A percentile compares a stretch with the other conserved stretches of the same genome.
Conservation (phyloP, 208 protist species). For the Balamuthia mandrillaris region DNA sequence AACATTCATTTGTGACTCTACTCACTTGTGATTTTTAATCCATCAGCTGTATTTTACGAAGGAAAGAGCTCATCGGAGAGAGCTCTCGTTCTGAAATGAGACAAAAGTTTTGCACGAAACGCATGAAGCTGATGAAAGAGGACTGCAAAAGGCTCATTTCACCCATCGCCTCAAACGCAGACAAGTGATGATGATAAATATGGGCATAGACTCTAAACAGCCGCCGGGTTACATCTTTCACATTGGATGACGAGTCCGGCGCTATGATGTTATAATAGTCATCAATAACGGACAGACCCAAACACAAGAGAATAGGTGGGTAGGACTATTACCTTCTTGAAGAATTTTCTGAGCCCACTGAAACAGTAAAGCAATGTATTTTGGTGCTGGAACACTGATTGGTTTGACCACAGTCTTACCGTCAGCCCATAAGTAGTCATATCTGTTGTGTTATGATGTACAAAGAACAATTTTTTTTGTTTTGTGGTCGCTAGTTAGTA, state of each 20-base stretch:
- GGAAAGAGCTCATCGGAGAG: neutral
- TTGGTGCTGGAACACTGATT: neutral
- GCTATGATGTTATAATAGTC: neutral
- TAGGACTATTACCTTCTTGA: neutral
- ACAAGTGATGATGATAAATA: neutral
- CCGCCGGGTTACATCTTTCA: neutral
- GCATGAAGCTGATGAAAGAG: neutral
- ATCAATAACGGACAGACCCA: neutral
- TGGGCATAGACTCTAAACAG: conserved; percentile 16
- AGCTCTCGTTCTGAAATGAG: conserved; percentile 4
- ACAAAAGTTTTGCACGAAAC: neutral
- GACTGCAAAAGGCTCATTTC: conserved; percentile 12
- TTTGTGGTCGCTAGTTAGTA: too few relatives aligned
- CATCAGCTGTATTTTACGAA: neutral
- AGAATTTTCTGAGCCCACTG: neutral
- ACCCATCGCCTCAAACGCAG: neutral
- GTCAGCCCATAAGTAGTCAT: neutral
- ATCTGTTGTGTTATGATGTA: neutral
- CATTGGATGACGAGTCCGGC: neutral
- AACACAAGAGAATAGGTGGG: neutral
- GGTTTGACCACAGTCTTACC: neutral
- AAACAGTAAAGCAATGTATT: neutral
- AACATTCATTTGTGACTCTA: too few relatives aligned
- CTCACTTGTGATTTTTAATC: too few relatives aligned
- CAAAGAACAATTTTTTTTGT: neutral